Evolutionary conservation across 768 basidiomycete genomes (phyloP).

Genomic region (Hypsizygus marmoreus): DNA sequence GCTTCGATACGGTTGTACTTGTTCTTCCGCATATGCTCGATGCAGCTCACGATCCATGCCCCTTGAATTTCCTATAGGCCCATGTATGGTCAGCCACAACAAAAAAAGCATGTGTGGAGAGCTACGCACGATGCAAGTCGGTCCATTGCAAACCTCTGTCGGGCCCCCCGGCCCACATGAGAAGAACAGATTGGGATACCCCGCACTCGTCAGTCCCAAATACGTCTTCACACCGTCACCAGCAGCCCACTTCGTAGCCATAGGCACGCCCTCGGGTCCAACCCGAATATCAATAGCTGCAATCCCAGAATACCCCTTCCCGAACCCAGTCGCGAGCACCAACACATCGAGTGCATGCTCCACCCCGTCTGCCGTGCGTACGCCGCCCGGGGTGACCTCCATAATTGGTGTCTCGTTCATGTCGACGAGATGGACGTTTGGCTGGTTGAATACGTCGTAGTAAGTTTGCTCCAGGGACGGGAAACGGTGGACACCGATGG

Average conservation of each 20-base stretch:
- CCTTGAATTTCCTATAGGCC: slow-evolving; percentile 22
- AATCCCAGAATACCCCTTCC: slow-evolving; percentile 12
- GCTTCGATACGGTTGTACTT: slow-evolving; percentile 15
- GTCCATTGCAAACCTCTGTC: slow-evolving; percentile 15
- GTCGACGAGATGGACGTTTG: slow-evolving; percentile 17
- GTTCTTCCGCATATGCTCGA: slow-evolving; percentile 9
- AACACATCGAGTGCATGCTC: slow-evolving; percentile 17
- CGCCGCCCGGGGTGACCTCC: slow-evolving; percentile 16
- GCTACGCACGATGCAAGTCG: slow-evolving; percentile 13
- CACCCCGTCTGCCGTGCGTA: slow-evolving; percentile 10
- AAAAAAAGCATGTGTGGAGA: background rate
- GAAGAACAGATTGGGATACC: slow-evolving; percentile 20
- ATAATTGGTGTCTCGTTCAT: slow-evolving; percentile 14
- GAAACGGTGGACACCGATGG: slow-evolving; percentile 15
- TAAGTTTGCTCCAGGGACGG: slow-evolving; percentile 13
- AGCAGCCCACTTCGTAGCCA: slow-evolving; percentile 21
- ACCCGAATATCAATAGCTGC: slow-evolving; percentile 18
- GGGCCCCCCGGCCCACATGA: slow-evolving; percentile 17
- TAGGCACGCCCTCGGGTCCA: slow-evolving; percentile 13
- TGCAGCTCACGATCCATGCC: slow-evolving; percentile 15
- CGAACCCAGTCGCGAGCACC: slow-evolving; percentile 20
- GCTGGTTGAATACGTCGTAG: slow-evolving; percentile 13
- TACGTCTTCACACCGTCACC: slow-evolving; percentile 13
- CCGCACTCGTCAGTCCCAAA: slow-evolving; percentile 14
- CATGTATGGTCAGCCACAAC: background rate